These are phyloP conservation scores for Paramyrothecium roridum DNA, from an alignment of 2,329 filamentous ascomycete genomes.

Conservation along the genomic window DNA sequence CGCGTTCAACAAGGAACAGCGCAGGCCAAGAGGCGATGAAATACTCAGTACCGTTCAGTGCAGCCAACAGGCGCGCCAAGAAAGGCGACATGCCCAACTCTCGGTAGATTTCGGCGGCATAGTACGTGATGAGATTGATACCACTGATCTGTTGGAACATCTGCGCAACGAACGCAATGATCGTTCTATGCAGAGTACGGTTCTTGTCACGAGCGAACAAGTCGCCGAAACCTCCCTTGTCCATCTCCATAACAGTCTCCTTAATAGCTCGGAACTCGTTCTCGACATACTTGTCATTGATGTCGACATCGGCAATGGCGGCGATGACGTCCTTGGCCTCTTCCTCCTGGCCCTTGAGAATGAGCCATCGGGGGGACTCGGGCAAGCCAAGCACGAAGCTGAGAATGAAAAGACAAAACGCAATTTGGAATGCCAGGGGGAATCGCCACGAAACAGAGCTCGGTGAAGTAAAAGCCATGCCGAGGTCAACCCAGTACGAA, in stretches of 20 bases:
- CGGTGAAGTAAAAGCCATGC: constrained; percentile 44
- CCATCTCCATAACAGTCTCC: constrained; percentile 66
- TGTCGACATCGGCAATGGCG: constrained; percentile 52
- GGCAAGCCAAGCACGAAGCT: constrained; percentile 48
- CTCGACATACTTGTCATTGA: constrained; percentile 55
- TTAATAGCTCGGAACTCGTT: constrained; percentile 59
- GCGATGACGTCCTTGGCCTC: constrained; percentile 45
- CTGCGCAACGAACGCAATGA: constrained; percentile 60
- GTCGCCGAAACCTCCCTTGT: constrained; percentile 56
- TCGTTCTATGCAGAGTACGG: constrained; percentile 54
- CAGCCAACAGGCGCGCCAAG: constrained; percentile 55
- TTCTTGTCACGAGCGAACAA: constrained; percentile 57
- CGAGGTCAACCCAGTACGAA: constrained; percentile 60
- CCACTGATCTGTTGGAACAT: constrained; percentile 64
- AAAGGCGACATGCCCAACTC: constrained; percentile 50
- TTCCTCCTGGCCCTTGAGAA: constrained; percentile 41
- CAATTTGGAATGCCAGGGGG: constrained; percentile 51
- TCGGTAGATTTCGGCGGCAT: constrained; percentile 56
- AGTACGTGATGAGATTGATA: constrained; percentile 62
- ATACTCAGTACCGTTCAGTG: constrained; percentile 41
- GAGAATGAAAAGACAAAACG: constrained; percentile 58
- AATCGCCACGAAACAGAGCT: constrained; percentile 50
- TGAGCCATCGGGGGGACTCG: constrained; percentile 49
- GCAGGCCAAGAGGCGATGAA: constrained; percentile 62
- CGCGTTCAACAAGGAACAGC: constrained; percentile 61